Base-by-base conservation (phyloP, 176 grass and related monocot species). In the Elymus sibiricus region DNA sequence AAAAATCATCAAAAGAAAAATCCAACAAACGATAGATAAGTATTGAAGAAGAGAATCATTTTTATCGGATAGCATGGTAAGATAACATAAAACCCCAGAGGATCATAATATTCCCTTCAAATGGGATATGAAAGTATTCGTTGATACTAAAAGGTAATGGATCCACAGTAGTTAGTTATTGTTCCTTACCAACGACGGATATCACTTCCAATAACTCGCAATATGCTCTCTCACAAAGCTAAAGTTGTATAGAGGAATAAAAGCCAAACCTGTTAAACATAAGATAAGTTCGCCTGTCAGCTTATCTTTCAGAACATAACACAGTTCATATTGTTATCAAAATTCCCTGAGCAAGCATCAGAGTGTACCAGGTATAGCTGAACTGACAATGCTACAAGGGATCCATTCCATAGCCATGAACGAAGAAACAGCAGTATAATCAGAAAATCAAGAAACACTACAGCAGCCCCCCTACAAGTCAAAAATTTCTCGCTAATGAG, bases 401-500 rank as follows among this genome's bases (percentile, higher is more conserved):
- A 98, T 62, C 89, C 91, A 70, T 92, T 77, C 95, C 95, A 98
- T 74, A 95, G 66, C 89, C 90, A 95, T 73, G 84, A 86, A 53
- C 95, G 84, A 70, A 98, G 83, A 74, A 92, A 75, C 89, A 98
- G 87, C 24, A 98, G 82, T 82, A 90, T 83, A 56, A 82, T 85
- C 2, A 93, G 95, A 63, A 95, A 95, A 84, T 91, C 76, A 89
- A 95, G 95, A 94, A 98, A 98, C 27, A 98, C 65, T 63, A 95
- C 89, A 4, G 93, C 93, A 56, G 95, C 95, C 87, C 95, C 95
- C 31, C 31, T 32, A 32, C 31, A 3, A 32, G 31, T 32, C 31
- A 32, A 32, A 32, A 2, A 32, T 32, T 32, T 32, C 31, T 32
- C 3, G 31, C 3, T 32, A 32, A 32, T 32, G 31, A 32, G 31